Evolutionary conservation across 2,329 filamentous ascomycete species (phyloP).

Genomic region (Beauveria asiatica): DNA sequence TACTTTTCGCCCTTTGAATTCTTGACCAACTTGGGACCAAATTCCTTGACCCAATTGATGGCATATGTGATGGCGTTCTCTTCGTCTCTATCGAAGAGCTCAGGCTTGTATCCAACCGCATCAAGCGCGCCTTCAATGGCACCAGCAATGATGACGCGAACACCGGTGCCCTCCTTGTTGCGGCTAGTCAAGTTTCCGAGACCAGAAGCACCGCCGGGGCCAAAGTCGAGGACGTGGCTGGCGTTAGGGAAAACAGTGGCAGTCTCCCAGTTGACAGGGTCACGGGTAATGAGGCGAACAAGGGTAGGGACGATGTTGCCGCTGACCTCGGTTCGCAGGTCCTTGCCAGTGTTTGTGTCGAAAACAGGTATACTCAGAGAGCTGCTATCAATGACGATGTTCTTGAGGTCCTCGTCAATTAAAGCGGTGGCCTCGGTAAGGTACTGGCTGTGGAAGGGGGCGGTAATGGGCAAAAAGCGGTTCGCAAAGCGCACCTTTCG

Average conservation of each 20-base stretch:
- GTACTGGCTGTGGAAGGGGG: constrained; percentile 97
- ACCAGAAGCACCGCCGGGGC: constrained; percentile 92
- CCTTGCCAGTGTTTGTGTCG: constrained; percentile 81
- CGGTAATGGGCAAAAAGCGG: constrained; percentile 93
- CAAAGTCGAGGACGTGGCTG: constrained; percentile 93
- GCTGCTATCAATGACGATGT: constrained; percentile 65
- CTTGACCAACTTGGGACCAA: constrained; percentile 84
- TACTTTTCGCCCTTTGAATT: constrained; percentile 84
- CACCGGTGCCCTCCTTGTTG: constrained; percentile 97
- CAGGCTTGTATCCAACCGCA: constrained; percentile 95
- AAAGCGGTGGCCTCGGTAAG: constrained; percentile 71
- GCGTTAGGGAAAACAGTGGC: constrained; percentile 85
- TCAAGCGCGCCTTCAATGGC: constrained; percentile 82
- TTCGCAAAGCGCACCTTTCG: constrained; percentile 95
- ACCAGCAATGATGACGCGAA: constrained; percentile 90
- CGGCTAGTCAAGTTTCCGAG: constrained; percentile 93
- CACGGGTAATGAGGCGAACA: constrained; percentile 86
- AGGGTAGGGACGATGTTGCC: constrained; percentile 80
- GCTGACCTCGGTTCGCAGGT: constrained; percentile 61
- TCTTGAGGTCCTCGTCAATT: constrained; percentile 80
- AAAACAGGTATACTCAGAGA: constrained; percentile 78
- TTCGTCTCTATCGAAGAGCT: constrained; percentile 93
- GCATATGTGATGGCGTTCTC: constrained; percentile 93
- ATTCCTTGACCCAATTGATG: constrained; percentile 95
- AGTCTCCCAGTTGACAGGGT: constrained; percentile 92